phyloP scores from a whole-genome alignment of 495 filamentous ascomycete species.

The Aspergillus saccharolyticus region DNA sequence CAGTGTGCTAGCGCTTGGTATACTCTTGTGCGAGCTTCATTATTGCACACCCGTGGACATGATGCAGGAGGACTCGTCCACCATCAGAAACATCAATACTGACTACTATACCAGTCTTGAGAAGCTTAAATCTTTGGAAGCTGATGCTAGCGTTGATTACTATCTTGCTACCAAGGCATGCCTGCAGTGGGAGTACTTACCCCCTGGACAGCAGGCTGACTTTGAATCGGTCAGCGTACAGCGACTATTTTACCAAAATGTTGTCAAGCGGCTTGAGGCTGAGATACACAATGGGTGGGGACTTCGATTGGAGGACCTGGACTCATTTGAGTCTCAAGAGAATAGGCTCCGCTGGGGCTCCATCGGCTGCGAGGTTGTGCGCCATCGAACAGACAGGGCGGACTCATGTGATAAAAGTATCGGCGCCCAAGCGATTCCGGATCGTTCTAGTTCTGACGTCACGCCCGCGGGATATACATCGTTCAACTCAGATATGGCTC shows the following conservation, averaged over 20 bases:
- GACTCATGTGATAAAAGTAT: no score
- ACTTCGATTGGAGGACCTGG: constrained; percentile 28
- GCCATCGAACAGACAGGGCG: no score
- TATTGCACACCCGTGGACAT: constrained; percentile 30
- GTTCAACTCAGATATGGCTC: no score
- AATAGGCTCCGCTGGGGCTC: constrained; percentile 26
- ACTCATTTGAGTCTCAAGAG: constrained; percentile 23
- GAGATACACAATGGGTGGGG: constrained; percentile 30
- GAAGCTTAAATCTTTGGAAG: constrained; percentile 25
- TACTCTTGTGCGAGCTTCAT: constrained; percentile 34
- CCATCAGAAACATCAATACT: constrained; percentile 22
- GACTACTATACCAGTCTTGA: constrained; percentile 29
- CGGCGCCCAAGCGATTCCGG: no score
- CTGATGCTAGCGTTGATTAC: constrained; percentile 28
- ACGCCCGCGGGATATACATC: no score
- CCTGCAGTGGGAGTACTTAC: constrained; percentile 26
- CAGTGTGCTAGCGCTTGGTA: constrained; percentile 30
- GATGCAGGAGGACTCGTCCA: constrained; percentile 18
- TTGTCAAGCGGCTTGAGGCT: constrained; percentile 31
- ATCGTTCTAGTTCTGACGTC: no score
- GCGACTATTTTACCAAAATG: constrained; percentile 32
- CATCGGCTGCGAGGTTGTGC: constrained; percentile 23
- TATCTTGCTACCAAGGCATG: constrained; percentile 34
- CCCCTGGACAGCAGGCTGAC: constrained; percentile 21
- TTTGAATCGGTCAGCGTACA: constrained; percentile 28